A percentile compares a stretch with the other conserved stretches of the same genome.
Conservation (phyloP, 768 basidiomycete genomes). For the Mrakia gelida region DNA sequence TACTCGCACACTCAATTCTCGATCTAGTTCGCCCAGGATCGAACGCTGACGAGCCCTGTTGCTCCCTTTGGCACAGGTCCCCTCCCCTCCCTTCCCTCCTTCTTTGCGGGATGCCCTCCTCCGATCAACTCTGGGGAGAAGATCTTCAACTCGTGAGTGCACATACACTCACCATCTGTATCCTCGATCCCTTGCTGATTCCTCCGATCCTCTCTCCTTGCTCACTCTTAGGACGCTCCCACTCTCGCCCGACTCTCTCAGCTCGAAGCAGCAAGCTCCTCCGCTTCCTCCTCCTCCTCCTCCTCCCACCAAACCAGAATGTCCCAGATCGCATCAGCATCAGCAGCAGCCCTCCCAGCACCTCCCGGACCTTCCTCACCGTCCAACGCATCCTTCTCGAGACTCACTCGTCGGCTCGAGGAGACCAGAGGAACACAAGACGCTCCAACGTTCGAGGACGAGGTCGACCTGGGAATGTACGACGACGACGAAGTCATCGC, state of each 20-base stretch:
- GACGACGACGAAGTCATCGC: too few species aligned
- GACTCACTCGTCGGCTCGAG: too few species aligned
- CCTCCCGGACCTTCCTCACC: neutral
- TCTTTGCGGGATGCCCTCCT: slow-evolving; percentile 3
- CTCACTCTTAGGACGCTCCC: neutral
- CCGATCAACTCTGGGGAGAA: neutral
- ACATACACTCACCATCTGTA: neutral
- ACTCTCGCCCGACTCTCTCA: neutral
- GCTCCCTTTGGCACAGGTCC: too few species aligned
- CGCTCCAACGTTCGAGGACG: too few species aligned
- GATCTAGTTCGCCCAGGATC: too few species aligned
- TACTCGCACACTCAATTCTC: too few species aligned
- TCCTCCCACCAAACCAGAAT: neutral
- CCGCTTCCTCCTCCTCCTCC: neutral
- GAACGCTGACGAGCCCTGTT: neutral
- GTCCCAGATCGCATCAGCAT: neutral
- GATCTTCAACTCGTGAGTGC: neutral
- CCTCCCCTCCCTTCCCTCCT: neutral
- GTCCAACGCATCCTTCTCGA: neutral
- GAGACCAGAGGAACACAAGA: too few species aligned
- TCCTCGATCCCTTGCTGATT: neutral
- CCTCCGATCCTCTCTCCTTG: neutral
- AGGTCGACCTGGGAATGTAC: too few species aligned
- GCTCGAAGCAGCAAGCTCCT: neutral
- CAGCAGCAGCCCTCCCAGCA: neutral